phyloP scores from a whole-genome alignment of 805 yeast species.

The Ogataea methanolica region DNA sequence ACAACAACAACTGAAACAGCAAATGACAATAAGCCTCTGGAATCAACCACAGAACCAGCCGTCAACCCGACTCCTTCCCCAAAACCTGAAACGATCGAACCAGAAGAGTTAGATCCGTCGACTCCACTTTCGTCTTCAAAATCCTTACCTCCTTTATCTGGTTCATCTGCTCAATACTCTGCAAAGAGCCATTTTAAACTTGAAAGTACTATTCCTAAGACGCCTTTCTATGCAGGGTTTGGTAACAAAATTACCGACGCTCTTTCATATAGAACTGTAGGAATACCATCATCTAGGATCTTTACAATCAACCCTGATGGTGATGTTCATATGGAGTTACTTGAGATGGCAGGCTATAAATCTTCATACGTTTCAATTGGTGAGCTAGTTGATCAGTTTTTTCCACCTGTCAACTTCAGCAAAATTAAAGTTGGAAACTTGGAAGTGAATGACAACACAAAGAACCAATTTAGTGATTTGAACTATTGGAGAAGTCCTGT shows the following conservation, averaged over 20 bases:
- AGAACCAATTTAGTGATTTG: slow-evolving; percentile 72
- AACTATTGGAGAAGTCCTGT: slow-evolving; percentile 91
- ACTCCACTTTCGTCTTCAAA: background rate
- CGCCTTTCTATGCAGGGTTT: slow-evolving; percentile 96
- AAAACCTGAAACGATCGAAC: background rate
- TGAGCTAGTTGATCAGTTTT: slow-evolving; percentile 93
- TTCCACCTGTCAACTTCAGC: slow-evolving; percentile 66
- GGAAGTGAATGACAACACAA: slow-evolving; percentile 31
- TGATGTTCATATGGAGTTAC: slow-evolving; percentile 93
- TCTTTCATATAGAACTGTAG: slow-evolving; percentile 86
- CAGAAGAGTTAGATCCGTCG: background rate
- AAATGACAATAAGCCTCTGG: background rate
- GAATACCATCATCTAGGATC: slow-evolving; percentile 88
- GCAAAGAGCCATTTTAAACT: background rate
- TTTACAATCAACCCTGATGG: slow-evolving; percentile 96
- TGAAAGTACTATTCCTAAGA: slow-evolving; percentile 41
- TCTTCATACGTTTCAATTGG: slow-evolving; percentile 85
- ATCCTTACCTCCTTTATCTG: background rate
- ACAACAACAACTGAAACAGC: background rate
- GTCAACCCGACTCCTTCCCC: background rate
- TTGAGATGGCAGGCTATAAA: slow-evolving; percentile 89
- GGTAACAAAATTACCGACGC: slow-evolving; percentile 98
- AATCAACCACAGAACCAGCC: background rate
- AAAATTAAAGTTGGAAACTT: slow-evolving; percentile 13
- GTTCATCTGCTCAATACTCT: background rate